These are phyloP conservation scores for Lachnellula occidentalis DNA, from an alignment of 2,329 filamentous ascomycete species.

Conservation along the genomic window DNA sequence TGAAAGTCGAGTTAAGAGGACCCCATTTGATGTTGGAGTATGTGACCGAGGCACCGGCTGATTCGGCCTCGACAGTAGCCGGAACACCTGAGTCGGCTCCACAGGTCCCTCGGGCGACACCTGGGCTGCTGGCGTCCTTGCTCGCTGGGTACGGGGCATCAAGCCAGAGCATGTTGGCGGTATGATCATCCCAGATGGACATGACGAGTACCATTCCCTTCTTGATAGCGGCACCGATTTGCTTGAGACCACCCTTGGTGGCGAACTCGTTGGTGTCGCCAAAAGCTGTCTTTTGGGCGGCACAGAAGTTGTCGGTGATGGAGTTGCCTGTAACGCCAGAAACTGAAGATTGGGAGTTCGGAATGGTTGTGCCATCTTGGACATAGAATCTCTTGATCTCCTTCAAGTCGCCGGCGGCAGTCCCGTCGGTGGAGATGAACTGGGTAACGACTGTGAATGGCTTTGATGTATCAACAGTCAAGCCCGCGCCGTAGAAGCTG, in stretches of 20 bases:
- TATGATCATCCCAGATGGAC: slow-evolving; percentile 52
- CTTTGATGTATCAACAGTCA: slow-evolving; percentile 46
- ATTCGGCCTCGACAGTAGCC: slow-evolving; percentile 40
- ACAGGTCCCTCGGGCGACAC: slow-evolving; percentile 51
- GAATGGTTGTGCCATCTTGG: slow-evolving; percentile 47
- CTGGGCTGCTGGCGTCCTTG: slow-evolving; percentile 37
- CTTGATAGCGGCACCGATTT: slow-evolving; percentile 49
- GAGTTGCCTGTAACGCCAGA: slow-evolving; percentile 44
- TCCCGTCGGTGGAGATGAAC: slow-evolving; percentile 48
- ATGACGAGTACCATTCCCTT: slow-evolving; percentile 59
- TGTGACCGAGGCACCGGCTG: slow-evolving; percentile 41
- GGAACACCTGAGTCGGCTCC: slow-evolving; percentile 46
- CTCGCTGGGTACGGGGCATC: slow-evolving; percentile 59
- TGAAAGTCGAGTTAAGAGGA: slow-evolving; percentile 29
- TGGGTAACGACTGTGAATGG: slow-evolving; percentile 55
- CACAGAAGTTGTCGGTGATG: slow-evolving; percentile 54
- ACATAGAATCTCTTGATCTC: slow-evolving; percentile 54
- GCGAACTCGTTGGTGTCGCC: slow-evolving; percentile 49
- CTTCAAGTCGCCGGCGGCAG: slow-evolving; percentile 43
- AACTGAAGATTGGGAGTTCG: slow-evolving; percentile 43
- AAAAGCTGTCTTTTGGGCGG: slow-evolving; percentile 49
- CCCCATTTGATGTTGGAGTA: slow-evolving; percentile 33
- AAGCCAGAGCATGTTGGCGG: slow-evolving; percentile 69
- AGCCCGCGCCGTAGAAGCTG: slow-evolving; percentile 49
- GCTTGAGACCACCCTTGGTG: slow-evolving; percentile 48